Percentiles rank a stretch among this genome's conserved stretches.
Conservation (phyloP, 768 basidiomycete genomes). For the Suillus sp. region DNA sequence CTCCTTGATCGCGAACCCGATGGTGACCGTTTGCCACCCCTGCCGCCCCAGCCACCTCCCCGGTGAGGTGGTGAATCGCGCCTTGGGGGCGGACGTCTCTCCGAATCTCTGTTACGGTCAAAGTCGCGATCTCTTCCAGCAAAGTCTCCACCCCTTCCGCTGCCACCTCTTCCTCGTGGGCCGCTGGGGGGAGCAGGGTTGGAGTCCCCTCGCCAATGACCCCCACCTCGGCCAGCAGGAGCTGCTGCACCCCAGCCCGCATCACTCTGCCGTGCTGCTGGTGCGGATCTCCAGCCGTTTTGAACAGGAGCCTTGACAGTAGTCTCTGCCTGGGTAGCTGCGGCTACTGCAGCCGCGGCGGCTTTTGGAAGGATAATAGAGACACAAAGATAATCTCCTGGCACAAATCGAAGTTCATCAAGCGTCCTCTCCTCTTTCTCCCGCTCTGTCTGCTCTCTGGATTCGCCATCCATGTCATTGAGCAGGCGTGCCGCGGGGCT, state of each 20-base stretch:
- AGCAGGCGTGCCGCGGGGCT: conserved; percentile 61
- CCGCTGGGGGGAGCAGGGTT: conserved; percentile 46
- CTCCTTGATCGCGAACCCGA: conserved; percentile 44
- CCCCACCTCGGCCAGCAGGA: conserved; percentile 54
- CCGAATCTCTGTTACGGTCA: conserved; percentile 42
- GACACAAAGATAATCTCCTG: conserved; percentile 78
- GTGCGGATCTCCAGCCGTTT: conserved; percentile 39
- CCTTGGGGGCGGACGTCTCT: conserved; percentile 52
- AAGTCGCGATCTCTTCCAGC: conserved; percentile 39
- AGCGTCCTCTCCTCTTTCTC: conserved; percentile 70
- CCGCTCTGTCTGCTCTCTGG: conserved; percentile 39
- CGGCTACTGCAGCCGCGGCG: conserved; percentile 40
- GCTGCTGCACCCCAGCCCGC: conserved; percentile 39
- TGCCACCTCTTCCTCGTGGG: conserved; percentile 40
- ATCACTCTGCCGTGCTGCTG: conserved; percentile 42
- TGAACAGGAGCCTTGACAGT: conserved; percentile 38
- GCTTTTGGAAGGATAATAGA: conserved; percentile 78
- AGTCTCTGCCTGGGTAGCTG: conserved; percentile 51
- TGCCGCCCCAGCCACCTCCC: conserved; percentile 44
- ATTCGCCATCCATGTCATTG: conserved; percentile 46
- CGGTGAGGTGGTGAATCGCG: conserved; percentile 50
- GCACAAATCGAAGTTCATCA: conserved; percentile 77
- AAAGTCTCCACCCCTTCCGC: conserved; percentile 36
- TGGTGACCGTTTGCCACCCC: conserved; percentile 41
- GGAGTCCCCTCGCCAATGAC: conserved; percentile 78